Evolutionary conservation across 805 yeast genomes (phyloP).

Genomic region (Debaryomyces castellii): DNA sequence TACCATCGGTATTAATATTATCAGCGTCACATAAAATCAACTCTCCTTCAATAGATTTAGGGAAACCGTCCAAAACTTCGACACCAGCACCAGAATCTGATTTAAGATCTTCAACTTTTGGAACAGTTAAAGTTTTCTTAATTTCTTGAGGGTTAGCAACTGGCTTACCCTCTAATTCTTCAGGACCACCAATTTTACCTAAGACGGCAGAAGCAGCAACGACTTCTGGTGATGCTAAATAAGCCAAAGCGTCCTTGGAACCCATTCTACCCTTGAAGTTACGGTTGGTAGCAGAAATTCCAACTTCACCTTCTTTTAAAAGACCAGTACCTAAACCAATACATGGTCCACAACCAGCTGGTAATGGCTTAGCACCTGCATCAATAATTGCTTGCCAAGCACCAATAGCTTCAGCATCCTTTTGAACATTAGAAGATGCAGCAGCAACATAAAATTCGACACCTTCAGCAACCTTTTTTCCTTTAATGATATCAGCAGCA

Average conservation of each 20-base stretch:
- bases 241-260: slow-evolving; percentile 92
- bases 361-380: slow-evolving; percentile 93
- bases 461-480: slow-evolving; percentile 79
- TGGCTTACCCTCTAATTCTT: slow-evolving; percentile 66
- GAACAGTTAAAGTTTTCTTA: slow-evolving; percentile 37
- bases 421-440: slow-evolving; percentile 90
- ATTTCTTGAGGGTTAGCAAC: slow-evolving; percentile 48
- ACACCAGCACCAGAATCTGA: slow-evolving; percentile 44
- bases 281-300: slow-evolving; percentile 97
- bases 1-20: slow-evolving; percentile 96
- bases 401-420: slow-evolving; percentile 86
- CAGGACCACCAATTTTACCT: slow-evolving; percentile 92
- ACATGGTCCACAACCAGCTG: slow-evolving; percentile 99
- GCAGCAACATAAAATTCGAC: slow-evolving; percentile 98
- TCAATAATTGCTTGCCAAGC: slow-evolving; percentile 88
- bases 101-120: slow-evolving; percentile 24
- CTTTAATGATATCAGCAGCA: slow-evolving; percentile 85
- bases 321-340: slow-evolving; percentile 96
- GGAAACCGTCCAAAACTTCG: slow-evolving; percentile 89
- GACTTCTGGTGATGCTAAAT: slow-evolving; percentile 94
- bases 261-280: slow-evolving; percentile 99
- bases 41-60: slow-evolving; percentile 85
- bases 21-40: slow-evolving; percentile 95
- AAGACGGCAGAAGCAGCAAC: slow-evolving; percentile 98
- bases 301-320: slow-evolving; percentile 93